Conservation (phyloP, 164 flowering plant species). For the Echeveria elegans region DNA sequence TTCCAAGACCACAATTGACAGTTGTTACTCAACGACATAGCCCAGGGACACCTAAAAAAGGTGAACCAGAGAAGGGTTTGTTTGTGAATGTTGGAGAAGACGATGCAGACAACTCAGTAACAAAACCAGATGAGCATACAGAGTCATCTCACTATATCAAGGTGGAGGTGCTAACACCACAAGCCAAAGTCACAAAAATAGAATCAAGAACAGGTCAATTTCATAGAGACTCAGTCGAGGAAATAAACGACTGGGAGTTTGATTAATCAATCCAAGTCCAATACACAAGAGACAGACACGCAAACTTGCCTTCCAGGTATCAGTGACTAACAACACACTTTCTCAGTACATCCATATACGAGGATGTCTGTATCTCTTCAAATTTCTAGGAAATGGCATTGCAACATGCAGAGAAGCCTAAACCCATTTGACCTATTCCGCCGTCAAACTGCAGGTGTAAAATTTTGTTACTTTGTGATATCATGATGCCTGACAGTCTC, state of each 20-base stretch:
- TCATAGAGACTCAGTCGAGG: slow-evolving; percentile 22
- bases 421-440: too few relatives aligned
- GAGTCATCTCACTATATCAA: slow-evolving; percentile 4
- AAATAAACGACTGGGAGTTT: slow-evolving; percentile 38
- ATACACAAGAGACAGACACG: too few relatives aligned
- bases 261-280: too few relatives aligned
- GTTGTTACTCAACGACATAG: slow-evolving; percentile 17
- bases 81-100: slow-evolving; percentile 4
- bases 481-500: too few relatives aligned
- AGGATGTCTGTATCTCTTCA: too few relatives aligned
- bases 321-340: too few relatives aligned
- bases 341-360: too few relatives aligned
- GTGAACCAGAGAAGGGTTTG: not conserved
- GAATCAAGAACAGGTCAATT: slow-evolving; percentile 19
- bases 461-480: too few relatives aligned
- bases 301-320: too few relatives aligned
- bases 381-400: too few relatives aligned
- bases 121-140: slow-evolving; percentile 6
- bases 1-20: slow-evolving; percentile 31
- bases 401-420: too few relatives aligned
- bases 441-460: too few relatives aligned
- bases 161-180: slow-evolving; percentile 9
- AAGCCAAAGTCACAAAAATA: slow-evolving; percentile 16
- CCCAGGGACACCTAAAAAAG: slow-evolving; percentile 9
- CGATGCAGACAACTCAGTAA: not conserved